Evolutionary conservation across 495 filamentous ascomycete species (phyloP).

Genomic region (Choiromyces venosus): DNA sequence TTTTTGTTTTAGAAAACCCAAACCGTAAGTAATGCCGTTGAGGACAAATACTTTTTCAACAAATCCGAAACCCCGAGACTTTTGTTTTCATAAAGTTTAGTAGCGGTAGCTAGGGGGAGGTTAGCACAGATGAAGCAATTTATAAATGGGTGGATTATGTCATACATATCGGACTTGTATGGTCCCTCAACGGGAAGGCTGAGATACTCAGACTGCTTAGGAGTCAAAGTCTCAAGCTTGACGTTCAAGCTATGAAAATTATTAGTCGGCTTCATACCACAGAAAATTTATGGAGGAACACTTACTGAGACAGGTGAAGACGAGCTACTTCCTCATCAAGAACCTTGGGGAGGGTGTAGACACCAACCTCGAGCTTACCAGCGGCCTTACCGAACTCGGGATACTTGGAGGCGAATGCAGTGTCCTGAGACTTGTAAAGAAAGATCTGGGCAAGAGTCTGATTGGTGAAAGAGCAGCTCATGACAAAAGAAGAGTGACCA

Average conservation of each 20-base stretch:
- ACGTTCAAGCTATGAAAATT: slow-evolving; percentile 57
- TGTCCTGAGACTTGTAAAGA: slow-evolving; percentile 88
- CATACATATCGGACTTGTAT: slow-evolving; percentile 82
- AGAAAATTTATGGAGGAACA: not conserved
- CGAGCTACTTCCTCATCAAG: slow-evolving; percentile 95
- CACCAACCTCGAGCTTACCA: slow-evolving; percentile 81
- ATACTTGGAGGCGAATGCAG: slow-evolving; percentile 84
- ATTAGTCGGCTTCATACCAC: slow-evolving; percentile 6
- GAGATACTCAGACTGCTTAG: slow-evolving; percentile 90
- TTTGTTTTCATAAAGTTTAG: slow-evolving; percentile 45
- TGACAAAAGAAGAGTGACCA: slow-evolving; percentile 97
- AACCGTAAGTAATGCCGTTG: slow-evolving; percentile 45
- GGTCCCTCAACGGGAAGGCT: slow-evolving; percentile 76
- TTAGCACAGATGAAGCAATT: slow-evolving; percentile 39
- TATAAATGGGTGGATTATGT: slow-evolving; percentile 11
- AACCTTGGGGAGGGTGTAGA: slow-evolving; percentile 98
- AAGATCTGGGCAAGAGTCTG: slow-evolving; percentile 99
- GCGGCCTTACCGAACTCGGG: slow-evolving; percentile 84
- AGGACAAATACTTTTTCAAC: slow-evolving; percentile 44
- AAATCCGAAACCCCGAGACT: slow-evolving; percentile 8
- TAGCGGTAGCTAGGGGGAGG: slow-evolving; percentile 52
- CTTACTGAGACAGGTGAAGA: slow-evolving; percentile 76
- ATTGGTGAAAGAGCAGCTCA: slow-evolving; percentile 99
- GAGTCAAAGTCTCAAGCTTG: slow-evolving; percentile 77
- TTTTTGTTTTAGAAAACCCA: slow-evolving; percentile 37